Evolutionary conservation across 2,329 filamentous ascomycete species (phyloP), one percentile per base, ranked within the genome.

Genomic region (Fusarium nematophilum): DNA sequence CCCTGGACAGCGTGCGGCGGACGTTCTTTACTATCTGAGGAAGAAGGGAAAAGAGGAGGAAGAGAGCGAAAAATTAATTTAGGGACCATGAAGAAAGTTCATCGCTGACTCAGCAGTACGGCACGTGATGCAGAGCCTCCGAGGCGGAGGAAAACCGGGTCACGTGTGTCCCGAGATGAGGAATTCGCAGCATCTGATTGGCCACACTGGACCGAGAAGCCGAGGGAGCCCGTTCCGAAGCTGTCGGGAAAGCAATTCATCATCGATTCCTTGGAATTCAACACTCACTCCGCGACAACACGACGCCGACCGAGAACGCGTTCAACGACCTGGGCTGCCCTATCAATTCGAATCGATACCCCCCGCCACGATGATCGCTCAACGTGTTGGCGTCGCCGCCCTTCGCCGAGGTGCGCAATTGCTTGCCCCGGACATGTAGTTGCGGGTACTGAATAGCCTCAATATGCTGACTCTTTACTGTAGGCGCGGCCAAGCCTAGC

Each of bases 341-440:
- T 46, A 15, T 23, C 37, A 50, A 47, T 45, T 43, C 53, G 45
- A 57, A 43, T 15, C 51, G 8, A 30, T 10, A 18, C 53, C 50
- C 46, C 43, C 57, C 51, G 64, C 64, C 70, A 75, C 66, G 36
- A 87, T 87, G 84, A 82, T 80, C 73, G 79, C 82, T 70, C 82
- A 84, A 69, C 77, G 84, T 77, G 79, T 85, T 70, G 84, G 84
- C 74, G 72, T 85, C 66, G 80, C 81, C 76, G 84, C 84, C 73
- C 75, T 86, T 73, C 83, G 83, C 74, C 81, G 83, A 82, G 81
- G 84, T 86, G 73, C 68, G 79, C 71, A 50, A 40, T 48, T 49
- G 43, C 11, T 37, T 21, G n/a, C 18, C 33, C 44, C 21, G 14
- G 30, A 36, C 27, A 39, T 52, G 29, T 40, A 6, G 17, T 11